Percentiles rank a stretch among this genome's conserved stretches.
Conservation (phyloP, 441 rosid species). For the Theobroma grandiflorum region DNA sequence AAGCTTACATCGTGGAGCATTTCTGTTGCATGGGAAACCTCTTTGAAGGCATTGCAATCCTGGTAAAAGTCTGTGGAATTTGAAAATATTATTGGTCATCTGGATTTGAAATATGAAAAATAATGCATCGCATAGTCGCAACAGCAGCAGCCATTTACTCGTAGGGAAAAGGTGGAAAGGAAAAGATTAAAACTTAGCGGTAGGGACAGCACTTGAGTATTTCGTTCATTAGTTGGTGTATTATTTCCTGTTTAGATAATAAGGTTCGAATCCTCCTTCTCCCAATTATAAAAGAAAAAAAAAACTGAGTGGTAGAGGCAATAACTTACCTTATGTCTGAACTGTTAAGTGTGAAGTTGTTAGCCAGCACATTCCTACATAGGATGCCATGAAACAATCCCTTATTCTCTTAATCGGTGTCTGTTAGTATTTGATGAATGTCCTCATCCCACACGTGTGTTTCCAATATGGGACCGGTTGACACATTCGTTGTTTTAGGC, state of each 20-base stretch:
- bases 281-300: too few species aligned
- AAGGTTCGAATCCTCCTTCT: too few species aligned
- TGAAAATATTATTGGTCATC: background rate
- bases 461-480: background rate
- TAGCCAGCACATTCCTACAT: conserved; percentile 73
- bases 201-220: too few species aligned
- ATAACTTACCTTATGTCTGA: conserved; percentile 53
- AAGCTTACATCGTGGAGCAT: conserved; percentile 51
- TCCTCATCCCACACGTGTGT: background rate
- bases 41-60: conserved; percentile 72
- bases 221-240: too few species aligned
- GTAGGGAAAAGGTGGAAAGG: background rate
- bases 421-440: background rate
- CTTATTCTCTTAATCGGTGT: background rate
- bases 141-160: background rate
- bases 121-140: background rate
- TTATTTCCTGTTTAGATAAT: too few species aligned
- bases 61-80: conserved; percentile 16
- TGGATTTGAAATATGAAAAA: background rate
- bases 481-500: background rate
- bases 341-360: conserved; percentile 56
- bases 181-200: background rate
- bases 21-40: conserved; percentile 57
- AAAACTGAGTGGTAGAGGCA: background rate
- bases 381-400: background rate